A percentile compares a stretch with the other conserved stretches of the same genome.
Conservation (phyloP, 345 rosid species). For the Eucalyptus camaldulensis region DNA sequence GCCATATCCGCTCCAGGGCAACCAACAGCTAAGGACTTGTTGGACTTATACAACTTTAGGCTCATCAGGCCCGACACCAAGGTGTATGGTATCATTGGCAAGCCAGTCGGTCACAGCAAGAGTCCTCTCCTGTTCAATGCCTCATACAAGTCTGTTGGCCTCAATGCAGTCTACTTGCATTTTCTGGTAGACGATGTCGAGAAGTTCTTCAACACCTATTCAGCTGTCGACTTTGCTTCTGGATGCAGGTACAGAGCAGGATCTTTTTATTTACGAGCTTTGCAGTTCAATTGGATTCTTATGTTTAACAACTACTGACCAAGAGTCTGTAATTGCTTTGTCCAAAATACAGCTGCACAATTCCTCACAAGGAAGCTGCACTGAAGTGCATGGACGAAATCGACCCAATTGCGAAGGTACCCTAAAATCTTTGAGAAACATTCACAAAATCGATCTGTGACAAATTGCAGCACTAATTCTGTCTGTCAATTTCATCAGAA, state of each 20-base stretch:
- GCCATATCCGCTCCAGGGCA: constrained; percentile 27
- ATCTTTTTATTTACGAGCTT: neutral
- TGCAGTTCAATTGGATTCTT: neutral
- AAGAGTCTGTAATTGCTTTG: neutral
- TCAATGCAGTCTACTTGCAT: constrained; percentile 24
- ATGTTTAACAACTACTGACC: neutral
- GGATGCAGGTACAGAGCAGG: constrained; percentile 9
- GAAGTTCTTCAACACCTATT: constrained; percentile 20
- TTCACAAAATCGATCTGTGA: neutral
- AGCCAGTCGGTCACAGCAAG: constrained; percentile 37
- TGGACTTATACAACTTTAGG: constrained; percentile 22
- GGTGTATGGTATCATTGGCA: constrained; percentile 25
- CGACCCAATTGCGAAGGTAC: constrained; percentile 31
- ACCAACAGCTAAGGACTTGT: constrained; percentile 22
- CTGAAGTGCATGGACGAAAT: constrained; percentile 29
- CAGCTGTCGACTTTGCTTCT: constrained; percentile 17
- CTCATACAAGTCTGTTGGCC: constrained; percentile 18
- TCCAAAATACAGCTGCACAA: constrained; percentile 20
- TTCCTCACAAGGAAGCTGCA: constrained; percentile 40
- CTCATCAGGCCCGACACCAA: constrained; percentile 22
- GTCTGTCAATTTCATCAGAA: neutral
- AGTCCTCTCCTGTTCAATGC: constrained; percentile 31
- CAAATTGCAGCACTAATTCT: neutral
- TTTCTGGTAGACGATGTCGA: constrained; percentile 25
- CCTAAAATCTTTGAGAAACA: neutral